phyloP scores from a whole-genome alignment of 805 yeast species.

The Saturnispora mendoncae region DNA sequence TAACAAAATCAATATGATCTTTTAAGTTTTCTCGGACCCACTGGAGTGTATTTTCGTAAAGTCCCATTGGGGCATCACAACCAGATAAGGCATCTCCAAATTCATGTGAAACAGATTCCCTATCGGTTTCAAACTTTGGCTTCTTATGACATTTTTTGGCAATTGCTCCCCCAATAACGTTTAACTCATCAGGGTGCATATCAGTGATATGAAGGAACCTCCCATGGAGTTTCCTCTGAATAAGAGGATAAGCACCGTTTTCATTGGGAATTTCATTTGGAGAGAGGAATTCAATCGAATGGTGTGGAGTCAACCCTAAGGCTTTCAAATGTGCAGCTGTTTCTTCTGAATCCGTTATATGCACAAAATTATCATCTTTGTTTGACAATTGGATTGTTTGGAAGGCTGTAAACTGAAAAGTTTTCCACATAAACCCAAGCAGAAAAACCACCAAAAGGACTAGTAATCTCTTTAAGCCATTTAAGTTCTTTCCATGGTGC shows the following conservation, averaged over 20 bases:
- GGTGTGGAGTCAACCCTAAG: constrained; percentile 35
- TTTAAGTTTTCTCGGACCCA: constrained; percentile 59
- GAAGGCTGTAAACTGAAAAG: too few relatives aligned
- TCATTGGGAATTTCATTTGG: constrained; percentile 9
- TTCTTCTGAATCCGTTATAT: constrained; percentile 14
- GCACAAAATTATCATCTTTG: background rate
- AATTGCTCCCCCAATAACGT: constrained; percentile 41
- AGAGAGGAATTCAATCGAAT: constrained; percentile 24
- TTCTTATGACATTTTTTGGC: constrained; percentile 48
- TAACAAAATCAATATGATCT: constrained; percentile 74
- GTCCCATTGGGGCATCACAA: constrained; percentile 63
- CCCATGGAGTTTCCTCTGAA: constrained; percentile 43
- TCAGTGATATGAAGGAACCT: constrained; percentile 82
- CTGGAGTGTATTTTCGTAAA: constrained; percentile 52
- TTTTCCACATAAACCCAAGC: background rate
- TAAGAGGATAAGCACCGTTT: constrained; percentile 9
- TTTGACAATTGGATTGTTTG: background rate
- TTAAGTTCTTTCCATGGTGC: too few relatives aligned
- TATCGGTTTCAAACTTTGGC: constrained; percentile 27
- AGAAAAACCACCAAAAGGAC: too few relatives aligned
- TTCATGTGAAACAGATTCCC: constrained; percentile 43
- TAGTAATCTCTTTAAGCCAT: too few relatives aligned
- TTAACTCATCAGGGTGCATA: constrained; percentile 73
- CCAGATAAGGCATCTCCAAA: constrained; percentile 71
- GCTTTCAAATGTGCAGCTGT: constrained; percentile 24